These are phyloP conservation scores for Warburgia ugandensis DNA, from an alignment of 164 flowering plant genomes.

Conservation along the genomic window DNA sequence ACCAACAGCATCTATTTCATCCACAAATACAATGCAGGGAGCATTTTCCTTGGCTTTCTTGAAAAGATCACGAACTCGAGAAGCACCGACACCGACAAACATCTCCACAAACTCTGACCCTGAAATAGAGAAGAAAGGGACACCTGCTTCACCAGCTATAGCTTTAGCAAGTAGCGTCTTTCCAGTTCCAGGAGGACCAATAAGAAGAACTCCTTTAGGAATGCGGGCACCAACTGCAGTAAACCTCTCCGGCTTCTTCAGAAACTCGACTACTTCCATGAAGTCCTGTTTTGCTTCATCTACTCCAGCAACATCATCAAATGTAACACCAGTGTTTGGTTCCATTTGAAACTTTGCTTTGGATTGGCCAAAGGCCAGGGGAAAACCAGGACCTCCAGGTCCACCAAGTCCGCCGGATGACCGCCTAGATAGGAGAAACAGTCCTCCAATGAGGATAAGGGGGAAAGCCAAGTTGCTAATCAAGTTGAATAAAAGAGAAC, in stretches of 20 bases:
- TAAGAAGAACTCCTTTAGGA: conserved; percentile 89
- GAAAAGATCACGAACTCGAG: conserved; percentile 90
- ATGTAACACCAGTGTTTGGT: conserved; percentile 91
- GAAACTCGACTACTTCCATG: conserved; percentile 88
- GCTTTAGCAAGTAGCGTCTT: conserved; percentile 88
- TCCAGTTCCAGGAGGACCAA: conserved; percentile 95
- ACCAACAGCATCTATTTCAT: conserved; percentile 98
- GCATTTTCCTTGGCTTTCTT: conserved; percentile 96
- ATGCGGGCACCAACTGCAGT: conserved; percentile 91
- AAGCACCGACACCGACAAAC: conserved; percentile 97
- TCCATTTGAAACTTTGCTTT: conserved; percentile 95
- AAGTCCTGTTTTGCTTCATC: conserved; percentile 96
- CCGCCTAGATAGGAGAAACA: conserved; percentile 86
- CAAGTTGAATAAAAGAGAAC: conserved; percentile 64
- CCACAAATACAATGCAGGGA: conserved; percentile 91
- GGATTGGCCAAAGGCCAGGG: conserved; percentile 74
- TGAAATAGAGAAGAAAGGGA: conserved; percentile 87
- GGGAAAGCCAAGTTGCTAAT: conserved; percentile 86
- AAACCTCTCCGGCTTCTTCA: conserved; percentile 90
- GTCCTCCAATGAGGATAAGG: conserved; percentile 68
- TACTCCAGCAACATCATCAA: conserved; percentile 95
- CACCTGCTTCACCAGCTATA: conserved; percentile 95
- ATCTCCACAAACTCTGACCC: conserved; percentile 94
- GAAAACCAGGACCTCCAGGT: conserved; percentile 96
- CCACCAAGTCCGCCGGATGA: conserved; percentile 85